Base-by-base conservation (phyloP, 164 flowering plant species). In the Protea cynaroides region DNA sequence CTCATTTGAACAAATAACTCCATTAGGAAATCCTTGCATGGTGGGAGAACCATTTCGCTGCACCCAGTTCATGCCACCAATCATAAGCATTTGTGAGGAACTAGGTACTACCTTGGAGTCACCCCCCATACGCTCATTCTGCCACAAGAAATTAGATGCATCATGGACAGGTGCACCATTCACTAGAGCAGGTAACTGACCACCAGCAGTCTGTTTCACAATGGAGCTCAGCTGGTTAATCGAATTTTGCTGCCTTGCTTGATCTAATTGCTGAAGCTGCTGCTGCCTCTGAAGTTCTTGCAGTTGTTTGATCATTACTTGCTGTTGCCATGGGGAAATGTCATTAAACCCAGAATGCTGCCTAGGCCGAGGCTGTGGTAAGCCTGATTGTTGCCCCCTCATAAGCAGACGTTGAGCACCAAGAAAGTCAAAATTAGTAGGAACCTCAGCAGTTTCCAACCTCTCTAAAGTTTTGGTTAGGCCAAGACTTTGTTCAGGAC, bases 231-330 rank as follows among this genome's bases (percentile, higher is more conserved):
- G 52, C 52, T 83, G 85, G 63, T 72, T 80, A 54, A 73, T 1
- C 12, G 77, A 66, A 69, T 72, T 79, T 22, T 79, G 83, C 34
- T 75, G 84, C 74, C 81, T 82, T 23, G 68, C 68, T 67, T 80
- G 81, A 56, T 79, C 78, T 4, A 85, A 65, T 65, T 82, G 82
- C 62, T 81, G 85, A 65, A 81, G 69, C 40, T 86, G 92, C 69
- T 81, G 84, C 74, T 81, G 83, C 75, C 81, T 78, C 78, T 82
- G 90, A 73, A 84, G 65, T 58, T 82, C 89, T 74, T 87, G 89
- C 69, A 85, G 59, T 73, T 86, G 87, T 70, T 82, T 85, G 55
- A 74, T 52, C 85, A 90, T 80, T 6, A 82, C 17, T 3, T 83
- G 89, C 63, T 82, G 88, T 74, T 86, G 92, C 77, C 83, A 71